Evolutionary conservation across 2,329 filamentous ascomycete species (phyloP).

Genomic region (Dactylellina haptotyla): DNA sequence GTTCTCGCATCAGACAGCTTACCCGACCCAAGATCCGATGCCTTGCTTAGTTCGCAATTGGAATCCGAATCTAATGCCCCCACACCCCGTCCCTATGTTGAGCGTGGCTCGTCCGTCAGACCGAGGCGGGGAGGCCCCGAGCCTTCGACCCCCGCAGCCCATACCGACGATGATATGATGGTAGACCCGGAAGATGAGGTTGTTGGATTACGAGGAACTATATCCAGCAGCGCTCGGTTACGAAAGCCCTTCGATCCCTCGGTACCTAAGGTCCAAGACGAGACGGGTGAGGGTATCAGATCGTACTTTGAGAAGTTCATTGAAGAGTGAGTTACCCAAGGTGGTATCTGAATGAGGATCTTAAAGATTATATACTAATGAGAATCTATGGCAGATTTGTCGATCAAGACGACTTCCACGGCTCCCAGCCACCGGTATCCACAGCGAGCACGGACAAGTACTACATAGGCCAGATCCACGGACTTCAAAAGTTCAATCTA

Average conservation of each 20-base stretch:
- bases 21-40: constrained; percentile 58
- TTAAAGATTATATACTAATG: not conserved
- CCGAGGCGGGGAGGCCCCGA: constrained; percentile 59
- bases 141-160: constrained; percentile 63
- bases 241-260: constrained; percentile 62
- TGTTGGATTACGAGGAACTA: constrained; percentile 64
- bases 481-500: constrained; percentile 77
- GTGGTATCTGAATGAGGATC: no score
- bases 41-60: constrained; percentile 60
- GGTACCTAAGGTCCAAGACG: constrained; percentile 79
- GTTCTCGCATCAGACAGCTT: constrained; percentile 63
- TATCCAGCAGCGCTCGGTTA: constrained; percentile 58
- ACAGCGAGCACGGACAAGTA: constrained; percentile 78
- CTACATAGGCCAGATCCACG: constrained; percentile 84
- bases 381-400: constrained; percentile 66
- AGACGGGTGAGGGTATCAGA: constrained; percentile 77
- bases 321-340: constrained; percentile 70
- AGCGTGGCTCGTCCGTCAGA: constrained; percentile 57
- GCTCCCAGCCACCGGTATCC: constrained; percentile 46
- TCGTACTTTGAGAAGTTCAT: constrained; percentile 82
- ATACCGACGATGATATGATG: constrained; percentile 65
- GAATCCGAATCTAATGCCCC: constrained; percentile 57
- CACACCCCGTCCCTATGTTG: constrained; percentile 60
- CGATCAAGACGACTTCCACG: constrained; percentile 73
- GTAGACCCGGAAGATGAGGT: constrained; percentile 67